Percentiles rank a stretch among this genome's conserved stretches.
These are phyloP conservation scores for Aechmea fasciata DNA, from an alignment of 176 grass and related monocot species.

Conservation along the genomic window DNA sequence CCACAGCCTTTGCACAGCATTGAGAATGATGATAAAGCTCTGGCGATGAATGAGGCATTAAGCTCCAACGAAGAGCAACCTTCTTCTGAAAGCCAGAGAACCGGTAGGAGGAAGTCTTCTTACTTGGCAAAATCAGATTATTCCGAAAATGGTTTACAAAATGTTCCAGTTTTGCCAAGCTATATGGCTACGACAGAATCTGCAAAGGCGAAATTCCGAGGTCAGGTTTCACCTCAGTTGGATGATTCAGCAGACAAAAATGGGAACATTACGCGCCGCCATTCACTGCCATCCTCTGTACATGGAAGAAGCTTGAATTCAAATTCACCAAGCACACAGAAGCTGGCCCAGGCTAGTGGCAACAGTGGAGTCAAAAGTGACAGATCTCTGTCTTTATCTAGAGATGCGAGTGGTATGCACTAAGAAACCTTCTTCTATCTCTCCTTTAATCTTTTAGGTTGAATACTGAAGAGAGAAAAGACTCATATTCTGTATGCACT, in stretches of 20 bases:
- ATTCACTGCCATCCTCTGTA: slow-evolving; percentile 66
- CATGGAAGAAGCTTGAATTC: slow-evolving; percentile 69
- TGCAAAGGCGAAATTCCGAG: slow-evolving; percentile 65
- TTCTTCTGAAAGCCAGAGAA: neutral
- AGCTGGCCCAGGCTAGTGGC: slow-evolving; percentile 36
- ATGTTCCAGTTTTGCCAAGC: slow-evolving; percentile 25
- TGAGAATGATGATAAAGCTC: neutral
- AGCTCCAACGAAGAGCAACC: neutral
- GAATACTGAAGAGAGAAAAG: no score
- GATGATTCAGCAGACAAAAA: slow-evolving; percentile 56
- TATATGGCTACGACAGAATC: slow-evolving; percentile 87
- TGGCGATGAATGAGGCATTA: neutral
- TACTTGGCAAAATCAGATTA: slow-evolving; percentile 1
- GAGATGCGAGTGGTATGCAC: slow-evolving; percentile 51
- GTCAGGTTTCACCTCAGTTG: slow-evolving; percentile 49
- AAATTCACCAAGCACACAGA: slow-evolving; percentile 55
- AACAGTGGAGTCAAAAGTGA: slow-evolving; percentile 49
- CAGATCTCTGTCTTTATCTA: slow-evolving; percentile 63
- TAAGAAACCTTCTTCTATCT: neutral
- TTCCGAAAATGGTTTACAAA: neutral
- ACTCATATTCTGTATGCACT: no score
- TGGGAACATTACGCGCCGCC: slow-evolving; percentile 33
- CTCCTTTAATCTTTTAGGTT: no score
- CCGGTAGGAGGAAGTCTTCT: slow-evolving; percentile 1
- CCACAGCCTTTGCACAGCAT: no score